A percentile compares a stretch with the other conserved stretches of the same genome.
phyloP scores from a whole-genome alignment of 2,329 filamentous ascomycete genomes.

The Lecanoromycetidae sp. region DNA sequence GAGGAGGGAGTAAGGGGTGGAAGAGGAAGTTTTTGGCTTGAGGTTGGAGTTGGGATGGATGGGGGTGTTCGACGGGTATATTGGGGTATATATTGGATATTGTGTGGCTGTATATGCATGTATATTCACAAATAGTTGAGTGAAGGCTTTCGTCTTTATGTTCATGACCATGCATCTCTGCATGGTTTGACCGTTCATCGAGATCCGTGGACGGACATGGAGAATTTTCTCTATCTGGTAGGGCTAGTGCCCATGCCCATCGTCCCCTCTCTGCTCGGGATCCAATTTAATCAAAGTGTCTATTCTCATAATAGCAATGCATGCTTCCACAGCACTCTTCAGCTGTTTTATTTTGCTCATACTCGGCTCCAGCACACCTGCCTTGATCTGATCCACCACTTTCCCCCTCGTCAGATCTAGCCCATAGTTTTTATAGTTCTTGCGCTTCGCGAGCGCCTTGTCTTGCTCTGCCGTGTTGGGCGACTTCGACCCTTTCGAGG shows the following conservation, averaged over 20 bases:
- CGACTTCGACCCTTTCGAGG: conserved; percentile 11
- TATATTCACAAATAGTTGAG: no score
- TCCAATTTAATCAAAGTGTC: conserved; percentile 98
- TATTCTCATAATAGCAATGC: conserved; percentile 98
- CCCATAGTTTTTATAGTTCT: conserved; percentile 98
- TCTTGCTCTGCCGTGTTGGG: conserved; percentile 48
- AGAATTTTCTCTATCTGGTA: no score
- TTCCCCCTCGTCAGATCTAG: conserved; percentile 80
- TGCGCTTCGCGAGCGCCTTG: conserved; percentile 81
- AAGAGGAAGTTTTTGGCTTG: no score
- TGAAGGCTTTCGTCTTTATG: no score
- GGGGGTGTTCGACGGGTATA: background rate
- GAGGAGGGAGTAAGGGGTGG: no score
- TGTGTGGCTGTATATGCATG: no score
- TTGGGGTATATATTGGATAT: no score
- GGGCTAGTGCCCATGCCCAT: conserved; percentile 69
- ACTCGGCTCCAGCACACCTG: conserved; percentile 88
- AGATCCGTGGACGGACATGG: no score
- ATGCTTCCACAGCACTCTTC: conserved; percentile 96
- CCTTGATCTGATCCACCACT: conserved; percentile 86
- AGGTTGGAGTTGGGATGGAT: background rate
- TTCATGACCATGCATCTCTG: no score
- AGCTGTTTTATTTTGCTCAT: conserved; percentile 98
- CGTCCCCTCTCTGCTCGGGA: conserved; percentile 71
- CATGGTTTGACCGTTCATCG: no score